phyloP scores from a whole-genome alignment of 169 alveolate species.

The Plasmodium blacklocki region DNA sequence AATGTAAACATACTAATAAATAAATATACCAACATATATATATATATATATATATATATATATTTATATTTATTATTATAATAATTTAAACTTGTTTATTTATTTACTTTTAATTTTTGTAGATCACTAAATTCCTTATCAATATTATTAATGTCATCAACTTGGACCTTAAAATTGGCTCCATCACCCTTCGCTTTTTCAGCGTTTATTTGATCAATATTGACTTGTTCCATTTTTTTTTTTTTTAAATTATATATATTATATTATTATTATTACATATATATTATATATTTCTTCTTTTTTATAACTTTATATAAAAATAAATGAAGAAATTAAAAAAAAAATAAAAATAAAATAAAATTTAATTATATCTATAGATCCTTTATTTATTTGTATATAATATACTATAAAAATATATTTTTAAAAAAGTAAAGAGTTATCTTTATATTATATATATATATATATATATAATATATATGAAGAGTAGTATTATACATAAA shows the following conservation, averaged over 20 bases:
- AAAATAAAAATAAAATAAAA: background rate
- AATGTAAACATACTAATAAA: background rate
- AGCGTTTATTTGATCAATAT: conserved; percentile 48
- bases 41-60: conserved; percentile 8
- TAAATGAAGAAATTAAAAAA: background rate
- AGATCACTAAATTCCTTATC: conserved; percentile 72
- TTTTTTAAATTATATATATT: background rate
- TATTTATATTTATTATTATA: too few relatives aligned
- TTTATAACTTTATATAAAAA: background rate
- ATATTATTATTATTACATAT: background rate
- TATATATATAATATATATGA: too few relatives aligned
- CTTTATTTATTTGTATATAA: too few relatives aligned
- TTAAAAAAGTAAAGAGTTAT: too few relatives aligned
- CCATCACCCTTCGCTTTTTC: conserved; percentile 40
- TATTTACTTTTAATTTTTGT: conserved; percentile 64
- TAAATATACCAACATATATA: conserved; percentile 1
- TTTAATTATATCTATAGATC: too few relatives aligned
- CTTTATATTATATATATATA: too few relatives aligned
- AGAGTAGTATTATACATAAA: too few relatives aligned
- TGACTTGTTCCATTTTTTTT: conserved; percentile 44
- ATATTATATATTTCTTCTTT: too few relatives aligned
- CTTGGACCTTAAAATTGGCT: conserved; percentile 47
- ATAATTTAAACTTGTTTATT: background rate
- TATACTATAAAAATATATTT: too few relatives aligned
- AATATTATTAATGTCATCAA: conserved; percentile 64